Base-by-base conservation (phyloP, 2,329 filamentous ascomycete species). In the Talaromyces funiculosus region DNA sequence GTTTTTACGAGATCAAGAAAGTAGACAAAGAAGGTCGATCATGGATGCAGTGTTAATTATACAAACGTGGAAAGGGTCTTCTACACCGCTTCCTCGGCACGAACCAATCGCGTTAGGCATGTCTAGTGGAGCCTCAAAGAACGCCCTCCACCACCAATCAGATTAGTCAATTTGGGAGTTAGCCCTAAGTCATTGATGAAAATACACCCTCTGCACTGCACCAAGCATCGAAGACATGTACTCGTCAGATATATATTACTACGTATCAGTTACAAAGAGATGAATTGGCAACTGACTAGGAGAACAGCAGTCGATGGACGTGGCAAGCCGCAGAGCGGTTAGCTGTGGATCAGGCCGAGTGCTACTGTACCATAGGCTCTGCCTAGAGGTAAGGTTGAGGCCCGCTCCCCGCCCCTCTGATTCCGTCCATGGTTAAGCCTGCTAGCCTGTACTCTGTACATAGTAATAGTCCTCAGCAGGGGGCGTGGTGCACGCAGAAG, bases 81-180 rank as follows among this genome's bases (percentile, higher is more conserved):
- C 47, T 33, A 33, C 47, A 51, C 47, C 47, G 47, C 47, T 51
- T 45, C 47, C 47, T 51, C 47, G 47, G n/a, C 47, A 51, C n/a
- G 26, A 29, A 14, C 45, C 45, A 51, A 51, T 51, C 4, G 45
- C 26, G 9, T 20, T n/a, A 20, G 26, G 12, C 26, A 31, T 20
- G 16, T 8, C 22, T 10, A 4, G 45, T 51, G 45, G 45, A 33
- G 26, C 45, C 26, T 51, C 16, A 26, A 24, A 22, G 20, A 14
- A 12, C 12, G 10, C 14, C 43, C 4, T 47, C 14, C 7, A 26
- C 29, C 16, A 4, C 47, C 26, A 33, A 51, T 35, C 47, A 51
- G 29, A 20, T 33, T 10, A 6, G 6, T 20, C 47, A 51, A 22
- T 35, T 35, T 14, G 29, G n/a, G 18, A 33, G 47, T 22, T 51